A percentile compares a stretch with the other conserved stretches of the same genome.
These are phyloP conservation scores for Naegleria fowleri DNA, from an alignment of 208 protist species.

Conservation along the genomic window DNA sequence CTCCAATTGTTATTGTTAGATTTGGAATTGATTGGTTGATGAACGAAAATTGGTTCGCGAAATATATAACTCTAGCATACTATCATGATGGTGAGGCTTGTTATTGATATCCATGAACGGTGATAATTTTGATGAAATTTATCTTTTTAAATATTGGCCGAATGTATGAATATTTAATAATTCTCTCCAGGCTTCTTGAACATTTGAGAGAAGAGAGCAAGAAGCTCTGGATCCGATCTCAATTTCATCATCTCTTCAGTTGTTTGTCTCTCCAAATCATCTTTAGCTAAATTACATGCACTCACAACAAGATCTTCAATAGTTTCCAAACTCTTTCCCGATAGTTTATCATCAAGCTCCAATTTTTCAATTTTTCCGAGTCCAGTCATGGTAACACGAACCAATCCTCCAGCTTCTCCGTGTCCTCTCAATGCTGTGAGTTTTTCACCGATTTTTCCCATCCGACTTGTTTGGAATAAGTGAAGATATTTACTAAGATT, in stretches of 20 bases:
- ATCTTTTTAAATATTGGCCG: too few relatives aligned
- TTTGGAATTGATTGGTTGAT: too few relatives aligned
- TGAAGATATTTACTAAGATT: background rate
- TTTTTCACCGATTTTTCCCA: background rate
- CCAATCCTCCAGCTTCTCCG: constrained; percentile 11
- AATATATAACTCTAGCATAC: too few relatives aligned
- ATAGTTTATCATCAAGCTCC: background rate
- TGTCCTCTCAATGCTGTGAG: background rate
- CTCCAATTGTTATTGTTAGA: too few relatives aligned
- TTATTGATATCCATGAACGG: background rate
- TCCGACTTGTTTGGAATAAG: background rate
- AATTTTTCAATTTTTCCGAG: background rate
- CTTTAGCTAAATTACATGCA: background rate
- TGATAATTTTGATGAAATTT: background rate
- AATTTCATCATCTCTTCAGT: background rate
- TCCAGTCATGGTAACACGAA: background rate
- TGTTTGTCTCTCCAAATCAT: background rate
- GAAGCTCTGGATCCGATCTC: background rate
- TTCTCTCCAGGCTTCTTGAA: background rate
- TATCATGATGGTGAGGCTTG: background rate
- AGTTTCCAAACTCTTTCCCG: background rate
- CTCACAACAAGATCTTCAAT: constrained; percentile 5
- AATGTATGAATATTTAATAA: background rate
- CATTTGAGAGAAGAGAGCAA: background rate
- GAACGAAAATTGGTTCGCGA: too few relatives aligned